Evolutionary conservation across 371 early-diverging fungal genomes (phyloP).

Genomic region (Haplosporangium sp.): DNA sequence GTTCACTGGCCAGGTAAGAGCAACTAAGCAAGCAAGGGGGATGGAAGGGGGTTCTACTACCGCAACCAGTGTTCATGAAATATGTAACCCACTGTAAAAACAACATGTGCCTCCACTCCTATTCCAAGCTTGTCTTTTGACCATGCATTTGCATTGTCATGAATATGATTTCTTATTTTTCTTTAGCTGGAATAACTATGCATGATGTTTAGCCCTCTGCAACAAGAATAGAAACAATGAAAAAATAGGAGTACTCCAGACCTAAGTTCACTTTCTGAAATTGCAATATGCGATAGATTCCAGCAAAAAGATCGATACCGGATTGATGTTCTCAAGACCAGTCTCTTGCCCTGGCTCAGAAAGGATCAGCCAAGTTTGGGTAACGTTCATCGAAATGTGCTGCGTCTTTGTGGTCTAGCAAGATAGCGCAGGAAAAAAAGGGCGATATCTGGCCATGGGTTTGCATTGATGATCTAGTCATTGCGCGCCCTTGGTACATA

Average conservation of each 20-base stretch:
- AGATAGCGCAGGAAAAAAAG: neutral
- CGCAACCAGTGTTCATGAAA: too few species aligned
- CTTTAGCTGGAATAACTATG: too few species aligned
- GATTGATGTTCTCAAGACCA: slow-evolving; percentile 49
- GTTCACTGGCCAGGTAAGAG: slow-evolving; percentile 44
- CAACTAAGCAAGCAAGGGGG: neutral
- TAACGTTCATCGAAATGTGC: slow-evolving; percentile 6
- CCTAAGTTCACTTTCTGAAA: neutral
- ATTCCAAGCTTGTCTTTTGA: too few species aligned
- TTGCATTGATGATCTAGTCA: slow-evolving; percentile 30
- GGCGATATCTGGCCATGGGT: slow-evolving; percentile 1
- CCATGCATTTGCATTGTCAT: too few species aligned
- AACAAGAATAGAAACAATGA: neutral
- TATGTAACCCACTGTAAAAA: too few species aligned
- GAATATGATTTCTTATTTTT: too few species aligned
- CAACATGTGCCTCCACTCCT: too few species aligned
- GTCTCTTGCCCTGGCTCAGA: slow-evolving; percentile 44
- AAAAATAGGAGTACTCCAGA: neutral
- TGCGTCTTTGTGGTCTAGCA: too few species aligned
- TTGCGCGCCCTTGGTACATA: neutral
- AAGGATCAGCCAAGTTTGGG: slow-evolving; percentile 49
- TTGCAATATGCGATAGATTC: slow-evolving; percentile 27
- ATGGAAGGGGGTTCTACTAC: too few species aligned
- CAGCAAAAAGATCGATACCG: slow-evolving; percentile 51
- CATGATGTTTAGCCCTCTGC: too few species aligned